Base-by-base conservation (phyloP, 148 eudicot species). In the Cornus controversa region DNA sequence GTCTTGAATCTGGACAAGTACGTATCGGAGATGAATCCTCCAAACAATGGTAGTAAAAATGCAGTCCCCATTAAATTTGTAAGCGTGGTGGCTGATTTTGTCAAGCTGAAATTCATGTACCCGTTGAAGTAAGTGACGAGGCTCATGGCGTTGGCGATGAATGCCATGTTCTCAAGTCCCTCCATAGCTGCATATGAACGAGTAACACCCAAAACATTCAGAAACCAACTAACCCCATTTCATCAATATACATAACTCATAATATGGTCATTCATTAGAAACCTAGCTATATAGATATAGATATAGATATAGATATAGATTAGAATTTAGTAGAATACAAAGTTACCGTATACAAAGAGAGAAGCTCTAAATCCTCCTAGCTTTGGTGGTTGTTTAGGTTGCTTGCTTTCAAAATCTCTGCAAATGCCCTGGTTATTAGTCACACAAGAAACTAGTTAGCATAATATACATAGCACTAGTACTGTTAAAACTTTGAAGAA, bases 1-100 rank as follows among this genome's bases (percentile, higher is more conserved):
- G 83, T 81, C 84, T 83, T 88, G 79, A 88, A 85, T 80, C 88
- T 79, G 53, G 91, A 84, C 81, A 88, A 81, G 77, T 81, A 88
- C 58, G 91, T 85, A 42, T 88, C 88, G 18, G 88, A 85, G 36
- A 88, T 73, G 60, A 88, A 81, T 37, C 88, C 91, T 72, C 91
- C 88, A 37, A 85, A 78, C 71, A 88, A 63, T 2, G 91, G 67
- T 8, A 85, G 71, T 26, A 88, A 72, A 78, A 76, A 88, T 9
- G 88, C 73, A 8, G 87, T 79, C 24, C 91, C 91, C 80, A 85
- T 25, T 80, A 81, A 85, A 73, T 88, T 88, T 40, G 90, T 88
- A 4, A 88, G 86, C 0, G 88, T 80, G 28, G 78, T 88, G 24
- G 90, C 90, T 11, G 90, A 88, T 68, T 88, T 88, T n/a, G 90